Evolutionary conservation across 176 grass and related monocot species (phyloP).

Genomic region (Oryza longistaminata): DNA sequence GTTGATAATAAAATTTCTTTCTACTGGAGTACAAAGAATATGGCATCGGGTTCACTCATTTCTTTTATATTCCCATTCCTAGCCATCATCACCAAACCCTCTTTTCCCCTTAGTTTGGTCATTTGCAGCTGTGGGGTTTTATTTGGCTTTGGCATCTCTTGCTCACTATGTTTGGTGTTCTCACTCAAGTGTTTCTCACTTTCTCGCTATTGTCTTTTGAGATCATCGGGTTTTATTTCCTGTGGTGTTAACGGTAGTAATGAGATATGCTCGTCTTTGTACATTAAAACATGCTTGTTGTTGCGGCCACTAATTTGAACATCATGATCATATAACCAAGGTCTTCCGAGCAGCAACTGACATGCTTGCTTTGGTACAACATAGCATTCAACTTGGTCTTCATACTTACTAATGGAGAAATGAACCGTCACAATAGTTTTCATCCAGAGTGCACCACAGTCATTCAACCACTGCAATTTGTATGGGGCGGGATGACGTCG

Average conservation of each 20-base stretch:
- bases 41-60: neutral
- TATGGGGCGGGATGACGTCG: no score
- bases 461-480: no score
- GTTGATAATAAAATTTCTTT: no score
- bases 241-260: neutral
- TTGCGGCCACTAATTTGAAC: neutral
- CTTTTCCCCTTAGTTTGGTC: neutral
- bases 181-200: neutral
- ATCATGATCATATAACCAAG: neutral
- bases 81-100: neutral
- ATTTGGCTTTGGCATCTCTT: neutral
- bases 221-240: neutral
- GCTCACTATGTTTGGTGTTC: neutral
- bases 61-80: neutral
- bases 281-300: neutral
- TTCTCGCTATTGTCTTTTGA: neutral
- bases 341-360: no score
- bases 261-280: neutral
- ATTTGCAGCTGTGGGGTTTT: neutral
- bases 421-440: no score
- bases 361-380: no score
- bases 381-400: no score
- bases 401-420: no score
- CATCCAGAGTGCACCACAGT: no score
- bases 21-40: no score